Base-by-base conservation (phyloP, 2,329 filamentous ascomycete genomes). In the Penicillium concentricum region DNA sequence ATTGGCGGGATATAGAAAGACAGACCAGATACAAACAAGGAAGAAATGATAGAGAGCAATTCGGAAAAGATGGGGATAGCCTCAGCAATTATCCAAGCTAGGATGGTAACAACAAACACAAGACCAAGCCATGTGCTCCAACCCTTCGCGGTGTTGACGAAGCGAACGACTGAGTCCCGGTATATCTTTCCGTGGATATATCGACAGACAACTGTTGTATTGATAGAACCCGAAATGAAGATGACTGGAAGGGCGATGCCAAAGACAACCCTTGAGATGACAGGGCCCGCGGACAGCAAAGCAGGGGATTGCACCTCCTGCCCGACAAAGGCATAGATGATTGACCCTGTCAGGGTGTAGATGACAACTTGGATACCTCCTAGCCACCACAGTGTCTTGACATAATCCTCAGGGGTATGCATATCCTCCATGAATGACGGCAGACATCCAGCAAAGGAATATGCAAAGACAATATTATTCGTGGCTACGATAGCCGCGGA, bases 141-240 rank as follows among this genome's bases (percentile, higher is more conserved):
- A 5, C 60, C 60, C 37, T 61, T 62, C 5, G 32, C 26, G 3
- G 60, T 62, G n/a, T 62, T 62, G 22, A 62, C 56, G 18, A 55
- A 59, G 18, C 56, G 52, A 28, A 53, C 43, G 7, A 51, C 34
- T 0, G 59, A 59, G 37, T 61, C 48, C 9, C 49, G 39, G 26
- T 62, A 62, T 7, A 61, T 30, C 18, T 59, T 59, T 12, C 59
- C 58, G n/a, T 62, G 60, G 12, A 62, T 61, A 50, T 61, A 61
- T 32, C 60, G 56, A 18, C 56, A 59, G 1, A 59, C 59, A 3
- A 62, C 60, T 1, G 59, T 62, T 3, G 56, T 61, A 35, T 59
- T 59, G 41, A 62, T 62, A 3, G 60, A 59, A 4, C 60, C 60
- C 0, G 60, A 62, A 39, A 62, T 62, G 38, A 62, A 62, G 20